Evolutionary conservation across 768 basidiomycete genomes (phyloP).

Genomic region (Serendipita sp.): DNA sequence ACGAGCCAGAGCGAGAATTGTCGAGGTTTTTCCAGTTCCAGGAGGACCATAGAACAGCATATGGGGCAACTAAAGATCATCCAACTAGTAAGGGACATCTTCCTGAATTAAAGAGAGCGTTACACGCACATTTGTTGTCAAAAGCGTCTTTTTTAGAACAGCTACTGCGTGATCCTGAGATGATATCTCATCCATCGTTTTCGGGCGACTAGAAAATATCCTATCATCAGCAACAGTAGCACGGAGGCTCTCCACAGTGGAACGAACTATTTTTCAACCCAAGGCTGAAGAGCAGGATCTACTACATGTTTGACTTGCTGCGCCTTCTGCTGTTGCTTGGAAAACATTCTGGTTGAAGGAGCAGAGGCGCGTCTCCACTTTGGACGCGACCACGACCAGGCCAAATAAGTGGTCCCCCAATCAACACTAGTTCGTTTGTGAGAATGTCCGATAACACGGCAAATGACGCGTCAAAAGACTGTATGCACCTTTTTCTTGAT

Average conservation of each 20-base stretch:
- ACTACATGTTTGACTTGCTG: conserved; percentile 23
- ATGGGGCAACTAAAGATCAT: conserved; percentile 65
- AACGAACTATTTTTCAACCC: conserved; percentile 96
- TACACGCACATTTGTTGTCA: conserved; percentile 67
- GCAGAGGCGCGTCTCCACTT: not conserved
- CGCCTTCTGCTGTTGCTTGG: conserved; percentile 29
- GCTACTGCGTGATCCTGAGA: conserved; percentile 94
- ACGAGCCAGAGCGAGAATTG: conserved; percentile 83
- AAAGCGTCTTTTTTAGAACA: conserved; percentile 78
- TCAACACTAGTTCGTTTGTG: not conserved
- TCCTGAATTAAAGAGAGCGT: not conserved
- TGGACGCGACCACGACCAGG: not conserved
- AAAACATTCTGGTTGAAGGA: conserved; percentile 44
- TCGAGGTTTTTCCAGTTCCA: conserved; percentile 96
- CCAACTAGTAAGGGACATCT: not conserved
- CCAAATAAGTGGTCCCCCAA: not conserved
- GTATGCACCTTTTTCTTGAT: not conserved
- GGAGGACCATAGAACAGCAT: conserved; percentile 99
- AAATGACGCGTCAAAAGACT: not conserved
- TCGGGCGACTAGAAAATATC: conserved; percentile 53
- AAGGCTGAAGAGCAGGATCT: conserved; percentile 61
- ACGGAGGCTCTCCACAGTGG: not conserved
- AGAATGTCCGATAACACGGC: not conserved
- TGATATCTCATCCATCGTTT: conserved; percentile 94
- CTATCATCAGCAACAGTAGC: not conserved